Evolutionary conservation across 495 filamentous ascomycete species (phyloP).

Genomic region (Podospora sp.): DNA sequence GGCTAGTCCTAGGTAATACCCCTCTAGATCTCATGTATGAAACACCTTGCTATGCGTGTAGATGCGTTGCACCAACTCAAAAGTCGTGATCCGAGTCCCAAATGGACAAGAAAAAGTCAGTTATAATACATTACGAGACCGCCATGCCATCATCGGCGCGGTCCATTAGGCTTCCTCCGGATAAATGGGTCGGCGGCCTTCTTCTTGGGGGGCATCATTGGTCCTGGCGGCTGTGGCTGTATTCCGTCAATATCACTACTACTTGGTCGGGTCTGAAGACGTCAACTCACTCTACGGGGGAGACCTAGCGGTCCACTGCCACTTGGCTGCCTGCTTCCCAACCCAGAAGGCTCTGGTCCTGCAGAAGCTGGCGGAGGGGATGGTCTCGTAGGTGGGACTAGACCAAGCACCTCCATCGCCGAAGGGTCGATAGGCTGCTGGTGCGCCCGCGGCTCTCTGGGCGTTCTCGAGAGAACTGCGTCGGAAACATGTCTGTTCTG

Average conservation of each 20-base stretch:
- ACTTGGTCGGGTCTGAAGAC: neutral
- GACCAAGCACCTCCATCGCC: conserved; percentile 36
- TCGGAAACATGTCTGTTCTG: conserved; percentile 8
- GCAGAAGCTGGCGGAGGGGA: conserved; percentile 24
- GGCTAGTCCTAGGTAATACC: neutral
- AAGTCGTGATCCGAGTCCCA: neutral
- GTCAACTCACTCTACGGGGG: neutral
- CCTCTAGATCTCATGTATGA: neutral
- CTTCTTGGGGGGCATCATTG: conserved; percentile 37
- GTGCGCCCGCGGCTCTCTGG: conserved; percentile 14
- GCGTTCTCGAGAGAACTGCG: conserved; percentile 19
- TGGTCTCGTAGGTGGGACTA: conserved; percentile 29
- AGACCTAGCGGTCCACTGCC: conserved; percentile 20
- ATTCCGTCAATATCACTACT: conserved; percentile 10
- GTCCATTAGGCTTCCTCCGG: conserved; percentile 41
- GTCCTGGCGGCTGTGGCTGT: conserved; percentile 18
- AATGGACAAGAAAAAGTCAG: conserved; percentile 4
- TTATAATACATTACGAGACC: neutral
- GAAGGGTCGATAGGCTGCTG: conserved; percentile 32
- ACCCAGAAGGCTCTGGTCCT: conserved; percentile 11
- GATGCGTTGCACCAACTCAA: neutral
- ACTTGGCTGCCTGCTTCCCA: conserved; percentile 10
- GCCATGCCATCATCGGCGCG: conserved; percentile 8
- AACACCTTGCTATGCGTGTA: neutral
- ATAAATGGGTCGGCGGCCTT: conserved; percentile 48